Percentiles rank a stretch among this genome's conserved stretches.
These are phyloP conservation scores for Periconia macrospinosa DNA, from an alignment of 2,329 filamentous ascomycete genomes.

Conservation along the genomic window DNA sequence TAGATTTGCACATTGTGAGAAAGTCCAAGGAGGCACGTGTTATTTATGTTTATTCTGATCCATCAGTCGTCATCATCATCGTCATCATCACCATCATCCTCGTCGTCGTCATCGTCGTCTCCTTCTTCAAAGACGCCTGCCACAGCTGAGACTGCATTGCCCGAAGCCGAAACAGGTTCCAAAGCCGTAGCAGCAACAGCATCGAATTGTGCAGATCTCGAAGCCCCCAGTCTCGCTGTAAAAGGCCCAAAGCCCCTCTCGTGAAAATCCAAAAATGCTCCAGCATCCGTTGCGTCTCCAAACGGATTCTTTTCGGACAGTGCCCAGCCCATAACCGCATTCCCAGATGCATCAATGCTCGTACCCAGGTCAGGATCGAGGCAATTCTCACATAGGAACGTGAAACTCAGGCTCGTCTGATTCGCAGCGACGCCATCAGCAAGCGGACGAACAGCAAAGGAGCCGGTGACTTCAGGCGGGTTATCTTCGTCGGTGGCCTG, in stretches of 20 bases:
- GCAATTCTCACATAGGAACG: background rate
- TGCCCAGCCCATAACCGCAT: background rate
- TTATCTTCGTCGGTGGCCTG: background rate
- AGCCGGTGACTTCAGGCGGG: background rate
- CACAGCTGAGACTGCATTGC: background rate
- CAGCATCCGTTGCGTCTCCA: background rate
- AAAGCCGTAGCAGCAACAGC: background rate
- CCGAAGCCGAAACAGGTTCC: background rate
- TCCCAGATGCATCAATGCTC: background rate
- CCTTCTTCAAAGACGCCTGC: background rate
- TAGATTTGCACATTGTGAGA: too few relatives aligned
- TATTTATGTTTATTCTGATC: background rate
- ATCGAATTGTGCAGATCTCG: background rate
- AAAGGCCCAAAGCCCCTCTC: background rate
- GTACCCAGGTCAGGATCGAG: background rate
- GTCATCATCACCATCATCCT: background rate
- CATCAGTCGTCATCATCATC: background rate
- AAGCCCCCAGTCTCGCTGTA: background rate
- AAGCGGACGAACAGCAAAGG: background rate
- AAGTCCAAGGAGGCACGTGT: too few relatives aligned
- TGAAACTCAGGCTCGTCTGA: background rate
- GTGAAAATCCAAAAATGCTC: background rate
- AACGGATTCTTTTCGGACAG: background rate
- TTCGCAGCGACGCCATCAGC: background rate
- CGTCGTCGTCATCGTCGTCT: background rate